Conservation (phyloP, 1,284 basidiomycete genomes). For the Trametes hirsuta region DNA sequence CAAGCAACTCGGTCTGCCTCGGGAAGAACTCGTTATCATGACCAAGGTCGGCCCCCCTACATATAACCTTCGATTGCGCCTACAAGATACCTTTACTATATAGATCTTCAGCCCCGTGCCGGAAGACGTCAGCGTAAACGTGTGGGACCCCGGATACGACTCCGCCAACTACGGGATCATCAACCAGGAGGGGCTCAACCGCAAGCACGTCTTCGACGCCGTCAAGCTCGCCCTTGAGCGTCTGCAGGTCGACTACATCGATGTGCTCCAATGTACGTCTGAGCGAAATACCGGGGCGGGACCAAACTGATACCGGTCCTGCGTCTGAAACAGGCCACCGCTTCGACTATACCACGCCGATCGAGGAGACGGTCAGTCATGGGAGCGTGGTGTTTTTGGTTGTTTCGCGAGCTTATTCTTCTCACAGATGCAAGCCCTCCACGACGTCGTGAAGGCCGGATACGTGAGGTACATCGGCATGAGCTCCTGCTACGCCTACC, state of each 20-base stretch:
- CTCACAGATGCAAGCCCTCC: constrained; percentile 37
- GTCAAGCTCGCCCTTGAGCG: constrained; percentile 68
- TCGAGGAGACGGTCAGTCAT: constrained; percentile 29
- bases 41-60: constrained; percentile 45
- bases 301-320: too few species aligned
- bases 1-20: constrained; percentile 53
- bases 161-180: constrained; percentile 29
- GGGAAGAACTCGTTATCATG: constrained; percentile 60
- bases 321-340: constrained; percentile 35
- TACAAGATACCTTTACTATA: background rate
- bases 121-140: constrained; percentile 39
- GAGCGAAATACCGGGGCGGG: background rate
- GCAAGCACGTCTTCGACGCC: constrained; percentile 71
- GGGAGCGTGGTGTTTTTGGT: background rate
- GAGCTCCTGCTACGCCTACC: constrained; percentile 43
- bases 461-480: constrained; percentile 44
- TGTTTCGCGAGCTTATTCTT: too few species aligned
- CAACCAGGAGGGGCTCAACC: constrained; percentile 39
- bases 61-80: background rate
- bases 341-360: constrained; percentile 34
- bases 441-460: constrained; percentile 41
- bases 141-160: constrained; percentile 7
- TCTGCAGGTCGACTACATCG: constrained; percentile 73
- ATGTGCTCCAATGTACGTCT: constrained; percentile 59
- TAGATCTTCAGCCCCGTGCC: constrained; percentile 19